phyloP scores from a whole-genome alignment of 2,329 filamentous ascomycete species.

The Fusarium tricinctum region DNA sequence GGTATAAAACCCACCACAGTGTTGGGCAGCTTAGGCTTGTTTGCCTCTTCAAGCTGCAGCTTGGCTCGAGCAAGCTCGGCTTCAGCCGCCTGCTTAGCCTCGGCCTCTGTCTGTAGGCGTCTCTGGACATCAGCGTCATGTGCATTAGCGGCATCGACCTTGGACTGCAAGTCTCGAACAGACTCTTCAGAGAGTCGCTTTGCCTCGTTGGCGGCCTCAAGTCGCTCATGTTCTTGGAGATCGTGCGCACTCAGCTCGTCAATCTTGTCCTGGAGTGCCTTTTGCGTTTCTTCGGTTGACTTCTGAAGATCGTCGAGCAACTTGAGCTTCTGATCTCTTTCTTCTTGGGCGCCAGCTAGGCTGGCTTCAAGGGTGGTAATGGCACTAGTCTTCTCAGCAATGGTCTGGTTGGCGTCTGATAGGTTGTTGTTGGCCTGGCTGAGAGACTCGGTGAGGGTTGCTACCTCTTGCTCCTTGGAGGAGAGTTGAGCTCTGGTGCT shows the following conservation, averaged over 20 bases:
- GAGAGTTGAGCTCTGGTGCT: background rate
- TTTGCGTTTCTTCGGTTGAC: slow-evolving; percentile 1
- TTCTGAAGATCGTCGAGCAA: background rate
- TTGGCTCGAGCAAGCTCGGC: slow-evolving; percentile 9
- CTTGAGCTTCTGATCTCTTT: slow-evolving; percentile 7
- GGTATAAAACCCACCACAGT: background rate
- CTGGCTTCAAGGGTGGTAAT: background rate
- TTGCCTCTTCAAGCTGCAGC: slow-evolving; percentile 7
- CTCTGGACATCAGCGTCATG: slow-evolving; percentile 9
- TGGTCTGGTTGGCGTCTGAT: background rate
- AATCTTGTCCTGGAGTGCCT: slow-evolving; percentile 14
- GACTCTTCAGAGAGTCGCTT: slow-evolving; percentile 11
- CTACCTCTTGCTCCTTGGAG: background rate
- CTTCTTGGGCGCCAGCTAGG: background rate
- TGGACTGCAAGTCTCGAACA: slow-evolving; percentile 3
- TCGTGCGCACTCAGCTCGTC: slow-evolving; percentile 2
- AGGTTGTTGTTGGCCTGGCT: background rate
- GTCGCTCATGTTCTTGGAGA: slow-evolving; percentile 5
- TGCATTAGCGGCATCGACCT: background rate
- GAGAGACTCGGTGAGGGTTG: background rate
- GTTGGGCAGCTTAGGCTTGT: slow-evolving; percentile 8
- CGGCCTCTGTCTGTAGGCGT: slow-evolving; percentile 1
- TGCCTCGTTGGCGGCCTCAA: slow-evolving; percentile 4
- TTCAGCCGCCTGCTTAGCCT: slow-evolving; percentile 5
- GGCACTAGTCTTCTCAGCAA: background rate